phyloP scores from a whole-genome alignment of 2,329 filamentous ascomycete genomes.

The Aureobasidium sp. region DNA sequence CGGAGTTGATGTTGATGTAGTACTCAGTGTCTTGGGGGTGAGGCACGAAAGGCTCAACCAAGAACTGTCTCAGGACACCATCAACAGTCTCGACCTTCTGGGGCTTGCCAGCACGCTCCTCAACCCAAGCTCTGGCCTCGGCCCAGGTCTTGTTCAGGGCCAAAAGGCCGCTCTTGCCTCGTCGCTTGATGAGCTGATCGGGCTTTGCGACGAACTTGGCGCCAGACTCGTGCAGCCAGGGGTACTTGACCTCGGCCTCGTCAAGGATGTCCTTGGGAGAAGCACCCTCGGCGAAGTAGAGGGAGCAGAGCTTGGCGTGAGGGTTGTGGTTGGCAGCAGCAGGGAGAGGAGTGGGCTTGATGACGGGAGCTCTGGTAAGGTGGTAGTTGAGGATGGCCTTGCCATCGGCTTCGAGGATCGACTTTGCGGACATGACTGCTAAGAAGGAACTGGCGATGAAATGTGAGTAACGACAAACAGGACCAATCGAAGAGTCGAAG shows the following conservation, averaged over 20 bases:
- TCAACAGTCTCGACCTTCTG: conserved; percentile 89
- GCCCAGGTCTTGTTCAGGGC: conserved; percentile 96
- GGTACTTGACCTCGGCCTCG: conserved; percentile 93
- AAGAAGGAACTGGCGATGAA: background rate
- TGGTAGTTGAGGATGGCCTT: conserved; percentile 99
- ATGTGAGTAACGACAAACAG: conserved; percentile 4
- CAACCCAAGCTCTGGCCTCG: conserved; percentile 90
- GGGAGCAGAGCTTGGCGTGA: conserved; percentile 78
- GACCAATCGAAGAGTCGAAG: background rate
- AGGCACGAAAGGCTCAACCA: conserved; percentile 97
- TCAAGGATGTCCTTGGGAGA: conserved; percentile 77
- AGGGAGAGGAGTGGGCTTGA: conserved; percentile 95
- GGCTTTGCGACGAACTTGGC: conserved; percentile 98
- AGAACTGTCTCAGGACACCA: conserved; percentile 85
- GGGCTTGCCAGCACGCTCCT: conserved; percentile 80
- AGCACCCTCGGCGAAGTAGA: conserved; percentile 87
- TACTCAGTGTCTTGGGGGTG: conserved; percentile 95
- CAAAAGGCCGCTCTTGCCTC: conserved; percentile 96
- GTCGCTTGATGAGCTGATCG: conserved; percentile 98
- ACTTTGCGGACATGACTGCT: conserved; percentile 78
- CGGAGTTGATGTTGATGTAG: conserved; percentile 99
- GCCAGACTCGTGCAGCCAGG: conserved; percentile 77
- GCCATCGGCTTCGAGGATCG: conserved; percentile 97
- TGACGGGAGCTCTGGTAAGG: conserved; percentile 91
- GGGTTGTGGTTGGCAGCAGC: conserved; percentile 80